Conservation (phyloP, 208 protist species). For the Herpetomonas samuelpessoai region DNA sequence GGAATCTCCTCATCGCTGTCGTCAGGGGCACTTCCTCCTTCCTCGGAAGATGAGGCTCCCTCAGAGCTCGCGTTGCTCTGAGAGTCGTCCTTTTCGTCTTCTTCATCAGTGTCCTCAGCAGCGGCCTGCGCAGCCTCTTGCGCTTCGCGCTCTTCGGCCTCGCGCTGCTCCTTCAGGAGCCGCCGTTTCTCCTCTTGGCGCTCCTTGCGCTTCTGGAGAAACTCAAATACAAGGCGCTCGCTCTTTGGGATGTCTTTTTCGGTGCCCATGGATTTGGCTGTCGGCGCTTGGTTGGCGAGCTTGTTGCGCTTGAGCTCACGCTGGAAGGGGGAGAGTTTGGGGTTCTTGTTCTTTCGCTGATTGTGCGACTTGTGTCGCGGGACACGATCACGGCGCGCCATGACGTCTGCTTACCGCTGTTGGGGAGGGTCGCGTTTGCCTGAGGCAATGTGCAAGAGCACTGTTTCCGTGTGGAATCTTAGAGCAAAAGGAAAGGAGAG, state of each 20-base stretch:
- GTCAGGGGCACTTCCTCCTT: too few species aligned
- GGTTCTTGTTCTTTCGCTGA: constrained; percentile 76
- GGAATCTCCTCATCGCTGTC: not conserved
- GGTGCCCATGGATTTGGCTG: constrained; percentile 22
- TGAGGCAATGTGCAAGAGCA: too few species aligned
- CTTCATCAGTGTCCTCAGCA: constrained; percentile 4
- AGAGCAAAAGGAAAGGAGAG: too few species aligned
- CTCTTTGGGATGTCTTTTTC: constrained; percentile 58
- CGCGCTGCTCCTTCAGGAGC: constrained; percentile 23
- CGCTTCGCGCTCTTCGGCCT: constrained; percentile 18
- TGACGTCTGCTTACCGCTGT: too few species aligned
- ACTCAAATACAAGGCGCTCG: constrained; percentile 58
- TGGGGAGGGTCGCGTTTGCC: too few species aligned
- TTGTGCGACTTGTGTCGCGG: constrained; percentile 71
- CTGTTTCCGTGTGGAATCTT: too few species aligned
- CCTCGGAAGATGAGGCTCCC: too few species aligned
- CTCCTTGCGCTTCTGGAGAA: constrained; percentile 42
- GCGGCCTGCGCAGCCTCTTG: constrained; percentile 3
- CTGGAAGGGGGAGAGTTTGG: constrained; percentile 87
- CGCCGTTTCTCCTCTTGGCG: constrained; percentile 26
- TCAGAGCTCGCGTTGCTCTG: not conserved
- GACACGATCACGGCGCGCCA: constrained; percentile 75
- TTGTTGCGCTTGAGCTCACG: constrained; percentile 63
- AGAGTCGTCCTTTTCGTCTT: not conserved
- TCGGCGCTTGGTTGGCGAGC: constrained; percentile 79